Percentiles rank a stretch among this genome's conserved stretches.
These are phyloP conservation scores for Uronychia binucleata DNA, from an alignment of 73 alveolate genomes.

Conservation along the genomic window DNA sequence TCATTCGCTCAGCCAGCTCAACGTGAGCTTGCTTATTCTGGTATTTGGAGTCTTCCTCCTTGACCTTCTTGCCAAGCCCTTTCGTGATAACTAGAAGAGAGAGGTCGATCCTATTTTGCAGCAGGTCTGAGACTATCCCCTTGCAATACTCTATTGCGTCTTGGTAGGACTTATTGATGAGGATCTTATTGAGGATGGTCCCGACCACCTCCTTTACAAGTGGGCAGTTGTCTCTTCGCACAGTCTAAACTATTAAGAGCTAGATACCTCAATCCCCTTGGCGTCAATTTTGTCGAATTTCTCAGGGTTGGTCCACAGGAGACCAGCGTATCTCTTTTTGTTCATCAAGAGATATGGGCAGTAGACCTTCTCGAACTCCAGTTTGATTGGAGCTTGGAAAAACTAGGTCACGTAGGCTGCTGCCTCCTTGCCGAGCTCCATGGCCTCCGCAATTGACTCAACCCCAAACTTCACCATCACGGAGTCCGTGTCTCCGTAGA, in stretches of 20 bases:
- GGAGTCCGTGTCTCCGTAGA: constrained; percentile 99
- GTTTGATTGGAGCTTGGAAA: constrained; percentile 95
- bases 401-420: constrained; percentile 90
- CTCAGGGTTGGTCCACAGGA: constrained; percentile 95
- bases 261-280: constrained; percentile 18
- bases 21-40: constrained; percentile 99
- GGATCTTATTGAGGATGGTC: constrained; percentile 73
- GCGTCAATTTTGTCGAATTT: constrained; percentile 89
- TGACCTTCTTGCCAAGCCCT: constrained; percentile 87
- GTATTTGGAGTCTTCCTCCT: constrained; percentile 73
- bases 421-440: constrained; percentile 96
- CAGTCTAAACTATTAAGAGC: constrained; percentile 62
- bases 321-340: constrained; percentile 97
- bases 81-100: constrained; percentile 97
- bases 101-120: constrained; percentile 97
- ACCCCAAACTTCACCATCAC: constrained; percentile 99
- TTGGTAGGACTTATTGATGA: constrained; percentile 81
- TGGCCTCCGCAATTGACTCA: constrained; percentile 89
- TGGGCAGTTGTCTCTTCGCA: constrained; percentile 99
- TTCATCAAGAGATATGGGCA: constrained; percentile 98
- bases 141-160: constrained; percentile 83
- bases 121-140: constrained; percentile 94
- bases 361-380: constrained; percentile 99
- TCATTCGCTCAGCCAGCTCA: constrained; percentile 98
- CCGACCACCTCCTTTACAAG: constrained; percentile 87